Evolutionary conservation across 75 land plant species (phyloP), one percentile per base, ranked within the genome.

Genomic region (Adiantum capillusveneris): DNA sequence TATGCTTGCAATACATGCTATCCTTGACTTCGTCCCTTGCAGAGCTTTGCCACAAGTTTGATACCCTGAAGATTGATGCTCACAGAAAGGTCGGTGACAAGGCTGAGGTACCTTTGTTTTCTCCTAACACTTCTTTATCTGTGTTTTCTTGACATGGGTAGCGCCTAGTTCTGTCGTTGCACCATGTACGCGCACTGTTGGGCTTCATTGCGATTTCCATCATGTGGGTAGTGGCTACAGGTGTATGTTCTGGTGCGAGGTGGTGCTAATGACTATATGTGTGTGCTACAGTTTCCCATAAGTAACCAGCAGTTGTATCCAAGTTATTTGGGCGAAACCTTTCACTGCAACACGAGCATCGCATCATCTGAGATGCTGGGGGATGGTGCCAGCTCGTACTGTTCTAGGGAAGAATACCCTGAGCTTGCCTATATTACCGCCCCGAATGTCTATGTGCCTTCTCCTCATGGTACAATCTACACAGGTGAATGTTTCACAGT

Each of bases 31-130:
- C 3, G 37, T 34, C 6, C 43, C 14, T 41, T 41, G 14, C 17
- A 46, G 50, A 46, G 17, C 22, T 46, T 2, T 18, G 50, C 50
- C 50, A 21, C 50, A 46, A 46, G 22, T 21, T 46, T 46, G 50
- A 46, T 3, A 21, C 18, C 50, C 18, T 46, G 50, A 46, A 46
- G 6, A 46, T 46, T 6, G 50, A 46, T 46, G 5, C 50, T 5
- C 50, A 46, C 22, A 46, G 22, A 21, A 21, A 46, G 2, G 50
- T 3, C 5, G 22, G 37, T 9, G 37, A 34, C 9, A 34, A 34
- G 37, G 37, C 22, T 6, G 50, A 46, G 50, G 50, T 46, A 46
- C 50, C 12, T 9, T 41, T 41, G 9, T 41, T 9, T 41, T 14
- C 43, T 41, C 43, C 14, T n/a, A n/a, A n/a, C n/a, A n/a, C n/a